phyloP scores from a whole-genome alignment of 1,284 basidiomycete species.

The Apiotrichum laibachii region DNA sequence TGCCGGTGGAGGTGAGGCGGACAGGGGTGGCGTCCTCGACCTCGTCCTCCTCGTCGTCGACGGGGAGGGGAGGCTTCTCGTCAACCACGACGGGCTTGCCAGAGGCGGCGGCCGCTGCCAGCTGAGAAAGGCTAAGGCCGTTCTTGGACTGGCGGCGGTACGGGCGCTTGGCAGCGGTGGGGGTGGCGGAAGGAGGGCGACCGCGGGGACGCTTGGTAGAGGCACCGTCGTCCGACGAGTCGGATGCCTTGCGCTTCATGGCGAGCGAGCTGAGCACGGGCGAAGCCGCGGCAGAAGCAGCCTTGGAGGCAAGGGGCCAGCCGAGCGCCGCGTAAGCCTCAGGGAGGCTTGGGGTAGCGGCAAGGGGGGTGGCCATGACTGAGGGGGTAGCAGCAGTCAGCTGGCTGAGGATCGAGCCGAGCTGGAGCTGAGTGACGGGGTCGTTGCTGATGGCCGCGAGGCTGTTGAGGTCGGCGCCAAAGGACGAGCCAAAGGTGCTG shows the following conservation, averaged over 20 bases:
- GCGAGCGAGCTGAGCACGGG: constrained; percentile 15
- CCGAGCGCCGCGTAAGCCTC: constrained; percentile 25
- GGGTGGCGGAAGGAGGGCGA: constrained; percentile 21
- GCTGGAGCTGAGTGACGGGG: constrained; percentile 28
- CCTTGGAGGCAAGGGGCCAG: constrained; percentile 19
- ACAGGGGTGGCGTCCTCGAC: constrained; percentile 17
- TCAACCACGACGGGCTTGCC: constrained; percentile 12
- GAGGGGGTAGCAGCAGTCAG: constrained; percentile 11
- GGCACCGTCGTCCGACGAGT: constrained; percentile 22
- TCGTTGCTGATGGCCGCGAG: constrained; percentile 28
- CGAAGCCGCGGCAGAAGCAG: constrained; percentile 6
- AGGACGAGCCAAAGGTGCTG: constrained; percentile 29
- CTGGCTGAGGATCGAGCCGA: constrained; percentile 26
- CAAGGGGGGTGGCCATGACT: constrained; percentile 7
- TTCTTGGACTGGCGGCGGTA: constrained; percentile 29
- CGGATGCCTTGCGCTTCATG: constrained; percentile 39
- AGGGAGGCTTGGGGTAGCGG: constrained; percentile 9
- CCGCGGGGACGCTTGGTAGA: constrained; percentile 32
- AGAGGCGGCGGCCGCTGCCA: constrained; percentile 23
- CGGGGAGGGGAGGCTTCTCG: neutral
- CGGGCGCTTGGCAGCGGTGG: constrained; percentile 21
- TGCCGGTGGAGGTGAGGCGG: constrained; percentile 33
- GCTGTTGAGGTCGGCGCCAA: constrained; percentile 26
- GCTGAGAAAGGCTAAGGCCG: constrained; percentile 22
- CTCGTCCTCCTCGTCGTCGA: constrained; percentile 9